Base-by-base conservation (phyloP, 2,329 filamentous ascomycete species). In the Fusarium bulbicola region DNA sequence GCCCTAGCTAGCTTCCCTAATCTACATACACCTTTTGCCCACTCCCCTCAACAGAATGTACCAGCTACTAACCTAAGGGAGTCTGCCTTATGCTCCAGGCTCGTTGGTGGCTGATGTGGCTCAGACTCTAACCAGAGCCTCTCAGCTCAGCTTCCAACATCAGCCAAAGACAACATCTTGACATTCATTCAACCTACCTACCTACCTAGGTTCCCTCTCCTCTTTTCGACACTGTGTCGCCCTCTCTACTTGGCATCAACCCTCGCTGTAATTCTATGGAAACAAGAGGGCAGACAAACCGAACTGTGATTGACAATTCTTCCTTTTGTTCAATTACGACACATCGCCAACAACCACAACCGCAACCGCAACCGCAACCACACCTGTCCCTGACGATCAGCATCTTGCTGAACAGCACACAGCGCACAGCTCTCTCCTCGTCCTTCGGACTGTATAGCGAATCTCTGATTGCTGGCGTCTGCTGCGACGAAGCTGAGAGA, bases 61-160 rank as follows among this genome's bases (percentile, higher is more conserved):
- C 43, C 45, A 28, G 45, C 32, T 34, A 34, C 32, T 34, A 34
- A 34, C 32, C 26, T 28, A 47, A n/a, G 9, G 28, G 28, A 32
- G 30, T 28, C 21, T 49, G 46, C 28, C 46, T 18, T 49, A n/a
- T 32, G 26, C 37, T 32, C 53, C 20, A 42, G 36, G 37, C 47
- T 50, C 16, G 32, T 43, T 46, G 28, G 32, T 43, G 69, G 64
- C 72, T 76, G 69, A 76, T 59, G 74, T 75, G 74, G 74, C 74
- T 76, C 53, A 76, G 74, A 74, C 57, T 74, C 63, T 64, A 46
- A 68, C 63, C 64, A 43, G 70, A 59, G 56, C 64, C 61, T 70
- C 66, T 49, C 58, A 69, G 50, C 53, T 66, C 45, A 60, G 37
- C 52, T 49, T 60, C 54, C 54, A 71, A 59, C 70, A 61, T 74